Evolutionary conservation across 495 filamentous ascomycete genomes (phyloP).

Genomic region (Penicillium simplicissimum): DNA sequence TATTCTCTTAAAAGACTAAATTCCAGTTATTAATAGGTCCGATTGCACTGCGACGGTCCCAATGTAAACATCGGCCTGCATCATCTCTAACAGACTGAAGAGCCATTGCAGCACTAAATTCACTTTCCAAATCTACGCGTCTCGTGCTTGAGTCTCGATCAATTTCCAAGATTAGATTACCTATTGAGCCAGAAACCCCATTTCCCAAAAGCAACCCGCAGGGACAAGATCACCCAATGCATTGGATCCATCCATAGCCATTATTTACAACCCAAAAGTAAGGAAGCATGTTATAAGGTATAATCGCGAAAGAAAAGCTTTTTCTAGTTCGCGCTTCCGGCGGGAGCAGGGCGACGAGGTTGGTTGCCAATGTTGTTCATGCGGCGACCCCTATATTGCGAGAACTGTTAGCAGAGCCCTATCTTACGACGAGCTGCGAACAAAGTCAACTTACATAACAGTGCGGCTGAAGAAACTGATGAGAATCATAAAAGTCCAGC

Average conservation of each 20-base stretch:
- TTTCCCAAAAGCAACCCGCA: not conserved
- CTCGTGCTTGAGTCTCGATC: not conserved
- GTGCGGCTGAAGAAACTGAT: conserved; percentile 79
- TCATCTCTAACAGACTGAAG: no score
- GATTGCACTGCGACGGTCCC: no score
- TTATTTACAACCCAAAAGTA: conserved; percentile 31
- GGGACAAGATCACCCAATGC: conserved; percentile 18
- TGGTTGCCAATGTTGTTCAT: conserved; percentile 35
- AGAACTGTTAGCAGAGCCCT: not conserved
- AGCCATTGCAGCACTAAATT: no score
- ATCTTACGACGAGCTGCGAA: not conserved
- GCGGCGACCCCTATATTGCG: conserved; percentile 41
- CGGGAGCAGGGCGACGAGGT: conserved; percentile 27
- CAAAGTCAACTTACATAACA: conserved; percentile 71
- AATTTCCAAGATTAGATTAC: conserved; percentile 11
- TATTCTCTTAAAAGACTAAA: no score
- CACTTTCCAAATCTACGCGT: not conserved
- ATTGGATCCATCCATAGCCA: conserved; percentile 17
- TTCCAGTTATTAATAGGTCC: no score
- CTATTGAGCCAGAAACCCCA: conserved; percentile 7
- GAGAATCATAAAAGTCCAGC: conserved; percentile 77
- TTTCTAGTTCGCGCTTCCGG: conserved; percentile 31
- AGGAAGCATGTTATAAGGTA: conserved; percentile 8
- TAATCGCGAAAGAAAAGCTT: conserved; percentile 6
- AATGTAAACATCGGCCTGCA: no score